These are phyloP conservation scores for Leishmania mexicana DNA, from an alignment of 208 protist genomes.

Conservation along the genomic window DNA sequence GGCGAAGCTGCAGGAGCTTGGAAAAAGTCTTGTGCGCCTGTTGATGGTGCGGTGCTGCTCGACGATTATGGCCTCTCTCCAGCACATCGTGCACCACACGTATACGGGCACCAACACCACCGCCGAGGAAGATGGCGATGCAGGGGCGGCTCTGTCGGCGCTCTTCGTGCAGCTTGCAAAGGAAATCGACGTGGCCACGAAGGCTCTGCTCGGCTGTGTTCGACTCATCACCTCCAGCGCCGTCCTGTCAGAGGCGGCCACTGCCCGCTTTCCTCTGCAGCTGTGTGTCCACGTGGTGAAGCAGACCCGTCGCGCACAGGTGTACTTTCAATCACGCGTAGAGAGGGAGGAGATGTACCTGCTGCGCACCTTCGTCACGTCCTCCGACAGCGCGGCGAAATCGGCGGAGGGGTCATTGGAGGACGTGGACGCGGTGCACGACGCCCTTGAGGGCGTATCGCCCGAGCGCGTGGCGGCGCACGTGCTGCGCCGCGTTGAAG, in stretches of 20 bases:
- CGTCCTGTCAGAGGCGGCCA: constrained; percentile 42
- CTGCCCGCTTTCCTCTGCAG: constrained; percentile 68
- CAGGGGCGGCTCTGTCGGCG: background rate
- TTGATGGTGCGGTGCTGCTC: constrained; percentile 80
- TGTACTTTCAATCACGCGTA: constrained; percentile 51
- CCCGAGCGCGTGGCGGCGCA: constrained; percentile 20
- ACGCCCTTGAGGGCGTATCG: constrained; percentile 13
- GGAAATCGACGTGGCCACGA: constrained; percentile 60
- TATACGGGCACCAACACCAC: constrained; percentile 27
- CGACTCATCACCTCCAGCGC: constrained; percentile 52
- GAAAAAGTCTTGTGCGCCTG: constrained; percentile 56
- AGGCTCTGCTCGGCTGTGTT: constrained; percentile 55
- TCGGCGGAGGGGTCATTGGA: constrained; percentile 4
- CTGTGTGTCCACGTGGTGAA: constrained; percentile 70
- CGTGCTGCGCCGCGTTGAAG: constrained; percentile 34
- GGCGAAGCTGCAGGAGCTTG: constrained; percentile 59
- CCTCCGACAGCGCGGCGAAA: background rate
- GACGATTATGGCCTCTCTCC: constrained; percentile 59
- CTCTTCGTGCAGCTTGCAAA: constrained; percentile 48
- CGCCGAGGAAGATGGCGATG: background rate
- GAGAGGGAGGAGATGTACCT: constrained; percentile 34
- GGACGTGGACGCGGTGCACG: constrained; percentile 14
- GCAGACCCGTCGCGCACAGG: constrained; percentile 59
- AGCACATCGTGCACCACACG: constrained; percentile 62
- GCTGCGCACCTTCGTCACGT: constrained; percentile 15